Evolutionary conservation across 768 basidiomycete genomes (phyloP), one percentile per base, ranked within the genome.

Genomic region (Lanmaoa rubissima): DNA sequence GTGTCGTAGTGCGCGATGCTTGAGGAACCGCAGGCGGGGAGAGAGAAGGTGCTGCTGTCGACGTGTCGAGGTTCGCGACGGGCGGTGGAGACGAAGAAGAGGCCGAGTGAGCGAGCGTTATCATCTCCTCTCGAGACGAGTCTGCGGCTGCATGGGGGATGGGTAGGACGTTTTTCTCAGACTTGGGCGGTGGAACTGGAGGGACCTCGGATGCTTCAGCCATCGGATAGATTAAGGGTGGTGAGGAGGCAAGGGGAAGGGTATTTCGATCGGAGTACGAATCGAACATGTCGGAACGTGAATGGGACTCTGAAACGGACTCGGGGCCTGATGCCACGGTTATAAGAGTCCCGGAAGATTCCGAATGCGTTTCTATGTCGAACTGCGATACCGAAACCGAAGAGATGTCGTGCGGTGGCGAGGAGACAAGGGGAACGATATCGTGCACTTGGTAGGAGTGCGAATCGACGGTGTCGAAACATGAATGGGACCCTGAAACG

Each of bases 1-100:
- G 86, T 0, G 76, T 69, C 77, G 38, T 79, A 75, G 59, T 80
- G 82, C 21, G 75, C 72, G 12, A 78, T 77, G 51, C 71, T 79
- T 19, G 50, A 41, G 42, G 32, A 12, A 50, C 53, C 28, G 54
- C 41, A 7, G 74, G n/a, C 1, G 45, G 64, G 8, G 62, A 16
- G 38, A 39, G 79, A 2, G 80, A 76, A 4, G 82, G 78, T 2
- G 83, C 82, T 0, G 46, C 38, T 5, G 83, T 78, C 51, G 80
- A 78, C 65, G 85, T 88, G 69, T 84, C 78, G 47, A 81, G 28
- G 60, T 80, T 75, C 10, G 46, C 10, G 28, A 31, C 28, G 6
- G 28, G 28, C 28, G 28, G 28, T 31, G 28, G 28, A 7, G 28
- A 31, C 28, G 28, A 31, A 31, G 28, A 31, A 8, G 28, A 31